Base-by-base conservation (phyloP, 768 basidiomycete species). In the Collybia nuda region DNA sequence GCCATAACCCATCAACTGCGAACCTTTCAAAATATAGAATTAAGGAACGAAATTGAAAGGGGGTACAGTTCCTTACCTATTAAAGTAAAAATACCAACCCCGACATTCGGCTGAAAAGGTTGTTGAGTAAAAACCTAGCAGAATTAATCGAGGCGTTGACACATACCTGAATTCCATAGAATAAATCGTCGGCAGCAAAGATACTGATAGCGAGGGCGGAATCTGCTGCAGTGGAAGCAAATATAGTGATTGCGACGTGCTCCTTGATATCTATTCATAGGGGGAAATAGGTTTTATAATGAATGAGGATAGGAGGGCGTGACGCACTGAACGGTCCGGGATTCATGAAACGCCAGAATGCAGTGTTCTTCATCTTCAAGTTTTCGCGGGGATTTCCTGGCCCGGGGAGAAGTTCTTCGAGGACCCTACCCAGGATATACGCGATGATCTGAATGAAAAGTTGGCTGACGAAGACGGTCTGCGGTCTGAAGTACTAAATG, bases 161-260 rank as follows among this genome's bases (percentile, higher is more conserved):
- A 26, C 3, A 7, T 26, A 26, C 24, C 24, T 26, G 24, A 50
- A 78, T 67, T 49, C 69, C 60, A 56, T 81, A 81, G 53, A 64
- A 74, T 39, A 68, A 58, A 56, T 77, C 74, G 32, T 84, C 71
- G 0, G 81, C 80, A 2, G 82, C 82, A 47, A 84, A 81, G 53
- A 83, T 75, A 47, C 74, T 80, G 60, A 83, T 82, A 0, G 80
- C 81, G 9, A 79, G 66, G 0, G 83, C 81, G 1, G 81, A 80
- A 1, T 74, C 71, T 1, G 80, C 78, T 2, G 83, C 83, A 0
- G 83, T 84, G 17, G 80, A 77, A 1, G 82, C 65, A 62, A 85
- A 80, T 32, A 84, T 81, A 2, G 81, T 81, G 44, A 85, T 84
- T 14, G 77, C 77, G 6, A 82, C 80, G 56, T 85, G 82, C 56